Conservation (phyloP, 495 filamentous ascomycete genomes). For the Annulohypoxylon stygium region DNA sequence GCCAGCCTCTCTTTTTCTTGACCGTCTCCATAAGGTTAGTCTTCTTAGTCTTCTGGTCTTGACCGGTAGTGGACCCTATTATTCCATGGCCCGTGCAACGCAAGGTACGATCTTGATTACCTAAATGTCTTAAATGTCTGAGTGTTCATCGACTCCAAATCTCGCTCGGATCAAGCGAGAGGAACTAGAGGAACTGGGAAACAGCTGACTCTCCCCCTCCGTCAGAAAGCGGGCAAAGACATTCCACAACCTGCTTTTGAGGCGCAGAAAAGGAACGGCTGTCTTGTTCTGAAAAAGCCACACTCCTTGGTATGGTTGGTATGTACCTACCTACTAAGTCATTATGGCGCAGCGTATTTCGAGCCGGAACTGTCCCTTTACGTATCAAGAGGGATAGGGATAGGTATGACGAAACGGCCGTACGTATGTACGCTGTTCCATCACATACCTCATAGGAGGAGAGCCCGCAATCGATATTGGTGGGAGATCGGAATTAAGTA, state of each 20-base stretch:
- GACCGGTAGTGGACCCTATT: constrained; percentile 23
- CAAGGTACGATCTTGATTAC: constrained; percentile 46
- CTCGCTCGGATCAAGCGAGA: constrained; percentile 15
- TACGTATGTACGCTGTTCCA: constrained; percentile 21
- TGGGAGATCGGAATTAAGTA: constrained; percentile 25
- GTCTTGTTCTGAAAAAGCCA: constrained; percentile 30
- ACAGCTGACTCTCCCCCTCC: background rate
- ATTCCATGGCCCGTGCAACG: constrained; percentile 28
- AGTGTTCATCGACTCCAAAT: constrained; percentile 15
- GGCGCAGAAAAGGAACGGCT: constrained; percentile 33
- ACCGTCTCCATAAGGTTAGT: constrained; percentile 24
- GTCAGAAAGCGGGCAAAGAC: constrained; percentile 8
- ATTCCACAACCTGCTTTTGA: constrained; percentile 9
- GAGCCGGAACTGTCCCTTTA: constrained; percentile 21
- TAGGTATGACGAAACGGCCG: constrained; percentile 39
- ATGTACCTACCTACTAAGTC: background rate
- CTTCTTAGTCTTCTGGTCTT: background rate
- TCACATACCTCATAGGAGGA: constrained; percentile 15
- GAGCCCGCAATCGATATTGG: constrained; percentile 17
- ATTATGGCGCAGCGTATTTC: constrained; percentile 31
- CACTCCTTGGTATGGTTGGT: constrained; percentile 1
- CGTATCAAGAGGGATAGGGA: constrained; percentile 17
- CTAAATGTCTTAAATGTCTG: constrained; percentile 19
- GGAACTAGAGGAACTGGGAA: background rate
- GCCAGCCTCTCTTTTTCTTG: constrained; percentile 24